Evolutionary conservation across 2,329 filamentous ascomycete species (phyloP).

Genomic region (Trichoderma koningii): DNA sequence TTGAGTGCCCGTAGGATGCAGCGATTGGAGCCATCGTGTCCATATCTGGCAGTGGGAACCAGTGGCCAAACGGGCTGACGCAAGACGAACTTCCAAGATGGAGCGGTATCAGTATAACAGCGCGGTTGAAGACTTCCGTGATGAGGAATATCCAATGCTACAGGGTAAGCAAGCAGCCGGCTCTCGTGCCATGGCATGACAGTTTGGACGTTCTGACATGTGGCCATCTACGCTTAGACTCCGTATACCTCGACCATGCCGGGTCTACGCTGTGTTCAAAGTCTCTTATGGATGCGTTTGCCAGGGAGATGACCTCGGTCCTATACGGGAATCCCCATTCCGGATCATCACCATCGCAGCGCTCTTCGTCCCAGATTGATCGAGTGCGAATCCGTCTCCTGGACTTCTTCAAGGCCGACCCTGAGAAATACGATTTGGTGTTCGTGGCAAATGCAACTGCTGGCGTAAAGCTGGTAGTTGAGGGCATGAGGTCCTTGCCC

Average conservation of each 20-base stretch:
- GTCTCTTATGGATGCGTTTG: constrained; percentile 77
- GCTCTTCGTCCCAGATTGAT: constrained; percentile 73
- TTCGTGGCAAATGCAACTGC: constrained; percentile 94
- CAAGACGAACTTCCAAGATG: not conserved
- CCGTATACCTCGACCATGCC: constrained; percentile 88
- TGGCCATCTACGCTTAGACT: constrained; percentile 50
- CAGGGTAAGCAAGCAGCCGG: constrained; percentile 50
- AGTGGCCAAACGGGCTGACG: constrained; percentile 16
- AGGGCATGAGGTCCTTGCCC: constrained; percentile 69
- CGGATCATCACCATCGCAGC: constrained; percentile 76
- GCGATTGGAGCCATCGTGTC: constrained; percentile 1
- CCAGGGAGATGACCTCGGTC: constrained; percentile 73
- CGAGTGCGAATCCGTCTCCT: constrained; percentile 71
- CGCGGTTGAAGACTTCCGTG: constrained; percentile 59
- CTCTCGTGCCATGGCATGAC: not conserved
- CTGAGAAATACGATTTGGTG: constrained; percentile 79
- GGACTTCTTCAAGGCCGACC: constrained; percentile 77
- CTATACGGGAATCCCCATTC: constrained; percentile 94
- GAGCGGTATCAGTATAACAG: constrained; percentile 52
- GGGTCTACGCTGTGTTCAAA: constrained; percentile 85
- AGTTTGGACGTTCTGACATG: not conserved
- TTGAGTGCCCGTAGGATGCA: constrained; percentile 9
- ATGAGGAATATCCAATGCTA: constrained; percentile 69
- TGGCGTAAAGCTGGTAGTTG: constrained; percentile 81
- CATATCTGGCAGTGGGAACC: constrained; percentile 3